Conservation (phyloP, 1,284 basidiomycete species). For the Mycena citricolor region DNA sequence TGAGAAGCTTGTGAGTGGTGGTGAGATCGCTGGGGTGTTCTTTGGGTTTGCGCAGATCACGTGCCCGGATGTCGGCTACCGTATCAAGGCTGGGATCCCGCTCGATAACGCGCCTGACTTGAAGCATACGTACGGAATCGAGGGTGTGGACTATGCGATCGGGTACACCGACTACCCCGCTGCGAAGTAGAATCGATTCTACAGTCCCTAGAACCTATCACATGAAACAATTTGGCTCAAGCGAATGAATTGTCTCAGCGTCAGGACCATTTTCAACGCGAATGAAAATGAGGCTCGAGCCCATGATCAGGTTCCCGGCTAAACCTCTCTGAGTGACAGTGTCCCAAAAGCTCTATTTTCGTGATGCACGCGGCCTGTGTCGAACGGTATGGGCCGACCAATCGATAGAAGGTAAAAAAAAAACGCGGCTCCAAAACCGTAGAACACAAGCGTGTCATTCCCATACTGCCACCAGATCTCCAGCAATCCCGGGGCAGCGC, state of each 20-base stretch:
- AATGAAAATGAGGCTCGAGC: slow-evolving; percentile 40
- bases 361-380: slow-evolving; percentile 42
- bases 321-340: slow-evolving; percentile 57
- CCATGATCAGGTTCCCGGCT: slow-evolving; percentile 62
- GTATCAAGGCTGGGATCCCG: slow-evolving; percentile 33
- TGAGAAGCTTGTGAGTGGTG: slow-evolving; percentile 28
- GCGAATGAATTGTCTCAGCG: slow-evolving; percentile 11
- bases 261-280: slow-evolving; percentile 19
- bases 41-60: slow-evolving; percentile 36
- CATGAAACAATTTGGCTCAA: no score
- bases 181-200: no score
- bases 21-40: slow-evolving; percentile 33
- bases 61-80: slow-evolving; percentile 37
- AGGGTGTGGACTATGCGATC: slow-evolving; percentile 23
- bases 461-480: slow-evolving; percentile 54
- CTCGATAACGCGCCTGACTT: slow-evolving; percentile 33
- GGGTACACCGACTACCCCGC: slow-evolving; percentile 38
- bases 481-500: slow-evolving; percentile 51
- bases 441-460: slow-evolving; percentile 52
- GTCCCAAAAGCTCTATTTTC: slow-evolving; percentile 63
- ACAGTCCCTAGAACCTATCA: no score
- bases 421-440: slow-evolving; percentile 67
- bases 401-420: slow-evolving; percentile 62
- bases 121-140: slow-evolving; percentile 30
- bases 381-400: slow-evolving; percentile 53